Percentiles rank a stretch among this genome's conserved stretches.
Evolutionary conservation across 352 stramenopile genomes (phyloP).

Genomic region (Pythium angustatum): DNA sequence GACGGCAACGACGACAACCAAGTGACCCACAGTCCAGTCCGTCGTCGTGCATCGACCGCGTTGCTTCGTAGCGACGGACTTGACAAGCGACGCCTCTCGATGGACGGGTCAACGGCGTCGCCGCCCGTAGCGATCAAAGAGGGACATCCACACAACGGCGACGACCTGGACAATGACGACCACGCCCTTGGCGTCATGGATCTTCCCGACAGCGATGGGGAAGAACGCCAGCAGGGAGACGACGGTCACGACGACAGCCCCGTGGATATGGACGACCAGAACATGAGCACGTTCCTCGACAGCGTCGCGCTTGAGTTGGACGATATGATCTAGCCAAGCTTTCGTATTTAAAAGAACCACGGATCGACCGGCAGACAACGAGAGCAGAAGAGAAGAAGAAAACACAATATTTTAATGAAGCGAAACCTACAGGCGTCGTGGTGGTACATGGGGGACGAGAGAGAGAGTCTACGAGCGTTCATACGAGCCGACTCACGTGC

Average conservation of each 20-base stretch:
- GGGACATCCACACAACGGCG: not conserved
- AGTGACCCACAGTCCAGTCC: constrained; percentile 7
- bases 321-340: constrained; percentile 51
- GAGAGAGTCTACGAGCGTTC: not conserved
- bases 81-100: constrained; percentile 10
- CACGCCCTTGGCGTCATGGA: constrained; percentile 10
- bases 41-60: not conserved
- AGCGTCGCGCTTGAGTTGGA: constrained; percentile 80
- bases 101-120: not conserved
- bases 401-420: not conserved
- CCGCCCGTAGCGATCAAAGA: too few species aligned
- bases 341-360: constrained; percentile 24
- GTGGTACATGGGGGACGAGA: constrained; percentile 6
- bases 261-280: constrained; percentile 59
- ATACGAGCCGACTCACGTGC: not conserved
- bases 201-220: constrained; percentile 10
- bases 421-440: not conserved
- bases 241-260: not conserved
- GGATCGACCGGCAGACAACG: too few species aligned
- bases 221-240: not conserved
- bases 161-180: constrained; percentile 2
- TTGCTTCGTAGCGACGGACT: too few species aligned
- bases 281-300: constrained; percentile 81
- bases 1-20: constrained; percentile 5
- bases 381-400: constrained; percentile 4